Evolutionary conservation across 176 grass and related monocot genomes (phyloP), one percentile per base, ranked within the genome.

Genomic region (Carex myosuroides): DNA sequence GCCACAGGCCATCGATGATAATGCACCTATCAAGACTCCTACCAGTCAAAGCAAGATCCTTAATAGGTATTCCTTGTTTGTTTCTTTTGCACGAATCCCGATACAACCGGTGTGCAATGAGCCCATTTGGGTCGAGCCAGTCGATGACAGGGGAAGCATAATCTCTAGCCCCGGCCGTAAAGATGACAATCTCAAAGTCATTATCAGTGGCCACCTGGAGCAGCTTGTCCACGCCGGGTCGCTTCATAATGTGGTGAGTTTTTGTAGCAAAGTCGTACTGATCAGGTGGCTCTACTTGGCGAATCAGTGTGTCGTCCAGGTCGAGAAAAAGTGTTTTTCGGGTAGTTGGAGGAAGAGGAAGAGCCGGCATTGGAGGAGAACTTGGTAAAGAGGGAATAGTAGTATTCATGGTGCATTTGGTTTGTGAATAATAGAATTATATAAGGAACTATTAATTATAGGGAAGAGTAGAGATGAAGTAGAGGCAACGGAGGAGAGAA

Each of bases 61-160:
- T 81, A 3, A 62, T 41, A 24, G 1, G 10, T 8, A 5, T 6
- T 4, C 24, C 33, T 4, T 46, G 13, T 22, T 41, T 7, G 16
- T 39, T 37, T 7, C 7, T 44, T 13, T 20, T 61, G 56, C 56
- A 63, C 0, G 79, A 81, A 24, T 81, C 79, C 2, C 79, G 29
- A 63, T 81, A 81, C 18, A 81, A 26, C 54, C 79, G 29, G 60
- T 81, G 57, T 13, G 57, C 16, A 9, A 81, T 42, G 17, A 81
- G 52, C 16, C 60, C 79, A 14, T 41, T 41, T 33, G 79, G 79
- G 44, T 81, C 79, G 18, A 81, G 79, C 33, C 26, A 6, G n/a
- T 81, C 57, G 2, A 81, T 81, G 16, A 81, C 46, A 14, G 35
- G 79, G 5, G 57, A 20, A 20, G 79, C 79, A 81, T 81, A 81